A percentile compares a stretch with the other conserved stretches of the same genome.
phyloP scores from a whole-genome alignment of 2,329 filamentous ascomycete species.

The Emericellopsis atlantica region DNA sequence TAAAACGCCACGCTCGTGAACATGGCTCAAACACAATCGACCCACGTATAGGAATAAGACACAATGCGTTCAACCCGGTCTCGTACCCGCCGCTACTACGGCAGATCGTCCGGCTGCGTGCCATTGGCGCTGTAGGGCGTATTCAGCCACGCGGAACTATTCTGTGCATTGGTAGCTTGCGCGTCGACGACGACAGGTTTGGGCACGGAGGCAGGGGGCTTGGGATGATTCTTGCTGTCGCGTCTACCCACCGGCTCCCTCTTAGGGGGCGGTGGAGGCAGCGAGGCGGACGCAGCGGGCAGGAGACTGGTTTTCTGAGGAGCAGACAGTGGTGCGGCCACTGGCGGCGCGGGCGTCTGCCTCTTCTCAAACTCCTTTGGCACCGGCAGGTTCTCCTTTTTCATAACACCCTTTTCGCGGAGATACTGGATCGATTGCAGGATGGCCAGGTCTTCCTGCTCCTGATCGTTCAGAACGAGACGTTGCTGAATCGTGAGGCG shows the following conservation, averaged over 20 bases:
- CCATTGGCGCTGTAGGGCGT: conserved; percentile 8
- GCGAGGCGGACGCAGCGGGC: conserved; percentile 23
- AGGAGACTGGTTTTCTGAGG: conserved; percentile 15
- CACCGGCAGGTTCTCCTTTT: conserved; percentile 5
- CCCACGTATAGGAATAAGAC: no score
- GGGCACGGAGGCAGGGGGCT: conserved; percentile 13
- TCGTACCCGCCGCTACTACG: conserved; percentile 8
- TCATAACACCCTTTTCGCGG: conserved; percentile 43
- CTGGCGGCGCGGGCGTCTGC: conserved; percentile 2
- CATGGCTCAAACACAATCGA: no score
- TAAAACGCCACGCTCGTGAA: no score
- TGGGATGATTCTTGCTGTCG: background rate
- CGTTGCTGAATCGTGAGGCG: conserved; percentile 55
- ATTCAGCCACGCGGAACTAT: background rate
- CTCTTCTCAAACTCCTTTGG: conserved; percentile 7
- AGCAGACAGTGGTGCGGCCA: conserved; percentile 5
- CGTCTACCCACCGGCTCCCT: conserved; percentile 12
- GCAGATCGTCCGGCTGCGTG: conserved; percentile 18
- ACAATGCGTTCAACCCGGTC: no score
- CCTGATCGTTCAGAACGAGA: conserved; percentile 53
- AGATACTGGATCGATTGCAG: conserved; percentile 55
- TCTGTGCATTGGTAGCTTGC: conserved; percentile 11
- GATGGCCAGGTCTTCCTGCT: conserved; percentile 54
- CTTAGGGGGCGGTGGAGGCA: conserved; percentile 21
- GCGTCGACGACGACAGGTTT: conserved; percentile 1